Conservation (phyloP, 2,329 filamentous ascomycete species). For the Cryphonectria carpinicola region DNA sequence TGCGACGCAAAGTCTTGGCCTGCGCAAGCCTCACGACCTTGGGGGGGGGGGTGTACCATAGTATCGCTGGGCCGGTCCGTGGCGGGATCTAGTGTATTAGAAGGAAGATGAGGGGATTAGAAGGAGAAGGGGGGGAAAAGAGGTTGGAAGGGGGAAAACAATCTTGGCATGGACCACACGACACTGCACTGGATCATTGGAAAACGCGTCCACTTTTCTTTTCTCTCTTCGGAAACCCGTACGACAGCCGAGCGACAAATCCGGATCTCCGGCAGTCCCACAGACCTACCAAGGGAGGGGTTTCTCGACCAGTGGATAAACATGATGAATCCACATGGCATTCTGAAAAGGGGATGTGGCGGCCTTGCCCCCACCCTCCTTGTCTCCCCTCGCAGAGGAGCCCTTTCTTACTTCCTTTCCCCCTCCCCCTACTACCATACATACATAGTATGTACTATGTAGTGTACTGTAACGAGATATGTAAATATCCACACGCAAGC, state of each 20-base stretch:
- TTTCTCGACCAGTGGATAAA: not conserved
- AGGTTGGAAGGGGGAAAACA: not conserved
- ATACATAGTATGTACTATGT: too few species aligned
- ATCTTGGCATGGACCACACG: not conserved
- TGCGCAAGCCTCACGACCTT: not conserved
- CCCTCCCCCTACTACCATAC: too few species aligned
- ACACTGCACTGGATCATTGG: not conserved
- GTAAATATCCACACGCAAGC: not conserved
- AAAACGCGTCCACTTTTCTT: not conserved
- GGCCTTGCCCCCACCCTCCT: not conserved
- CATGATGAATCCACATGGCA: not conserved
- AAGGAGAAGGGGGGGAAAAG: not conserved
- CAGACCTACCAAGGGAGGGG: not conserved
- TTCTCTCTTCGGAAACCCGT: not conserved
- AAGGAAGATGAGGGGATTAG: not conserved
- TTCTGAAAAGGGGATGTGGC: not conserved
- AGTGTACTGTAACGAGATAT: not conserved
- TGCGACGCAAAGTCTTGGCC: not conserved
- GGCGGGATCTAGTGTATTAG: not conserved
- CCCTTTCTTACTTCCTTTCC: too few species aligned
- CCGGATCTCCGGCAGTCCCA: not conserved
- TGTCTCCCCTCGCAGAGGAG: too few species aligned
- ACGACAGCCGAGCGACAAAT: not conserved
- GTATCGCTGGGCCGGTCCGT: not conserved
- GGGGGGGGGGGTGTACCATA: too few species aligned